Base-by-base conservation (phyloP, 345 rosid genomes). In the Mercurialis annua region DNA sequence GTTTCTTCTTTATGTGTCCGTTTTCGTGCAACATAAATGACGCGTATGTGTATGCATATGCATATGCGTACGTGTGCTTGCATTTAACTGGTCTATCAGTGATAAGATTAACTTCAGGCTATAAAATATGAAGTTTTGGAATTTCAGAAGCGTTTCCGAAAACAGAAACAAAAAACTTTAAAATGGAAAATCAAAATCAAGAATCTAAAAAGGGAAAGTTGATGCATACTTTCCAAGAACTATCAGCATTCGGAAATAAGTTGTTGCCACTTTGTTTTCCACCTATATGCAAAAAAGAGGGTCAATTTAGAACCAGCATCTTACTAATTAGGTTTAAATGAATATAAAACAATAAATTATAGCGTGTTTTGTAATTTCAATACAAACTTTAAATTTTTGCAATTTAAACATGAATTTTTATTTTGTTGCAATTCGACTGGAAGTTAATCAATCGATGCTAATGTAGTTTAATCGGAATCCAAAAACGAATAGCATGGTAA, bases 231-330 rank as follows among this genome's bases (percentile, higher is more conserved):
- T 89, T 93, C 97, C 98, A 93, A 56, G 90, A 73, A 76, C 96
- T 90, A 68, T 90, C 88, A 12, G 89, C 94, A 14, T 87, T 71
- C 42, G 98, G 98, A 75, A 93, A 93, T 78, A 93, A 27, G 79
- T 53, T 82, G 59, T 79, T 54, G 52, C 87, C 92, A 55, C 66
- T 81, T 59, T 89, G 90, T 77, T 76, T 73, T 50, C 84, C 70
- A 64, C 98, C 98, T 93, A 38, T 66, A 58, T 40, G 38, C 77
- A 79, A 21, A 62, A 52, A 65, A 64, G 34, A 43, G 58, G 40
- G n/a, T 26, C 68, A 64, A 61, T 38, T 46, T 2, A 51, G 31
- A 30, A 60, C 48, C 33, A 23, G 58, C 56, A 42, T 6, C n/a
- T n/a, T n/a, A 53, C 54, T 46, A 6, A 64, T 42, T 43, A 47